Evolutionary conservation across 202 grass and related monocot genomes (phyloP).

Genomic region (Panicum virgatum): DNA sequence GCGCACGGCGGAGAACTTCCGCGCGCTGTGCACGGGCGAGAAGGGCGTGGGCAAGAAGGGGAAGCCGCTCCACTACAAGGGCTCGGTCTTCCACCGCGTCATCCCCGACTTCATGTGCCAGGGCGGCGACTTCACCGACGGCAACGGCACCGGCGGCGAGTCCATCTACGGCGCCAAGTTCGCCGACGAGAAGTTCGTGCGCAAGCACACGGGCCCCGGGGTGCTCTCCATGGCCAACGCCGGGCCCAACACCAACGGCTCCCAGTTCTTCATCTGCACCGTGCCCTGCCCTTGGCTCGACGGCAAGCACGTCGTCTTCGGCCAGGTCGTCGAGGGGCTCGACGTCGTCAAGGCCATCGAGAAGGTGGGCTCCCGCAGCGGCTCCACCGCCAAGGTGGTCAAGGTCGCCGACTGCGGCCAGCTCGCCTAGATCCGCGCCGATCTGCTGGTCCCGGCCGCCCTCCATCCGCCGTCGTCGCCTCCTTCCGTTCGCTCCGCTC

Average conservation of each 20-base stretch:
- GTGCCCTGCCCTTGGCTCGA: slow-evolving; percentile 49
- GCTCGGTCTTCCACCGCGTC: slow-evolving; percentile 60
- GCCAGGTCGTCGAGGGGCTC: slow-evolving; percentile 46
- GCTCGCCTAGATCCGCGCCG: slow-evolving; percentile 35
- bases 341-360: slow-evolving; percentile 60
- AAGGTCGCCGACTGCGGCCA: slow-evolving; percentile 69
- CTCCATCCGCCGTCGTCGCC: no score
- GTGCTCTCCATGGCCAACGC: slow-evolving; percentile 84
- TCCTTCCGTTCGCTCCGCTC: neutral
- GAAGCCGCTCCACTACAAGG: slow-evolving; percentile 73
- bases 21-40: slow-evolving; percentile 81
- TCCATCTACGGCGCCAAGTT: slow-evolving; percentile 80
- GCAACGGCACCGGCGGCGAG: slow-evolving; percentile 69
- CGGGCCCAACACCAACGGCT: slow-evolving; percentile 69
- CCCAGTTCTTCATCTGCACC: slow-evolving; percentile 94
- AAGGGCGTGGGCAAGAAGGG: slow-evolving; percentile 44
- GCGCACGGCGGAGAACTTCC: slow-evolving; percentile 73
- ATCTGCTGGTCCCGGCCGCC: no score
- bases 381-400: slow-evolving; percentile 43
- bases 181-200: slow-evolving; percentile 62
- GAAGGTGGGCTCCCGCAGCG: slow-evolving; percentile 39
- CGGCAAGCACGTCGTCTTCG: slow-evolving; percentile 74
- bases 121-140: slow-evolving; percentile 74
- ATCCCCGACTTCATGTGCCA: slow-evolving; percentile 83
- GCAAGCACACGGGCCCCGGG: slow-evolving; percentile 48